Evolutionary conservation across 169 alveolate species (phyloP), one percentile per base, ranked within the genome.

Genomic region (Besnoitia besnoiti): DNA sequence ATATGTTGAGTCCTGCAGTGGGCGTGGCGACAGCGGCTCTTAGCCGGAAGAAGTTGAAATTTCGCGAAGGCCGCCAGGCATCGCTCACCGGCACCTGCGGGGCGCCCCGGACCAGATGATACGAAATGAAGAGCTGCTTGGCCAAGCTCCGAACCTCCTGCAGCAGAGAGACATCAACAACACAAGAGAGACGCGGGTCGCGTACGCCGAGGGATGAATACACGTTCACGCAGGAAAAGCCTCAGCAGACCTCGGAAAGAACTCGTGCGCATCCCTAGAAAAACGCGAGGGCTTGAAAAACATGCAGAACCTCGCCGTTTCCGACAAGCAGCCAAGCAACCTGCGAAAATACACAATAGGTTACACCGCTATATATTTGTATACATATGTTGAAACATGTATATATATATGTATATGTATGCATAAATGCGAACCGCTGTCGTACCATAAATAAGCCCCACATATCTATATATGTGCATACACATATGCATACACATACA

Each of bases 61-160:
- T n/a, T n/a, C n/a, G n/a, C n/a, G n/a, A n/a, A n/a, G n/a, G n/a
- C n/a, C n/a, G n/a, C n/a, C n/a, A n/a, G n/a, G n/a, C n/a, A n/a
- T n/a, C n/a, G n/a, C 82, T 73, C 46, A 73, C 82, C 82, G 82
- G 82, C 39, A 82, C 61, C 27, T 27, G 19, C 40, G 59, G 35
- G 24, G 76, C 8, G 40, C 59, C 0, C 46, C 42, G 49, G 27
- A 87, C 85, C n/a, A 42, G 67, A 46, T 87, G 92, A 59, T 87
- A 87, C 24, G 79, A 44, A n/a, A 67, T n/a, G 44, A 87, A 87
- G 16, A 87, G 61, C 46, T 87, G 92, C 92, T 87, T 87, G 42
- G 92, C 92, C 79, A 87, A 85, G 42, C 92, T 87, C 33, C 85
- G 84, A 30, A 87, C 55, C 39, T 87, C 92, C 92, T 87, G 47